These are phyloP conservation scores for Mycosphaerella sp. DNA, from an alignment of 2,329 filamentous ascomycete species.

Conservation along the genomic window DNA sequence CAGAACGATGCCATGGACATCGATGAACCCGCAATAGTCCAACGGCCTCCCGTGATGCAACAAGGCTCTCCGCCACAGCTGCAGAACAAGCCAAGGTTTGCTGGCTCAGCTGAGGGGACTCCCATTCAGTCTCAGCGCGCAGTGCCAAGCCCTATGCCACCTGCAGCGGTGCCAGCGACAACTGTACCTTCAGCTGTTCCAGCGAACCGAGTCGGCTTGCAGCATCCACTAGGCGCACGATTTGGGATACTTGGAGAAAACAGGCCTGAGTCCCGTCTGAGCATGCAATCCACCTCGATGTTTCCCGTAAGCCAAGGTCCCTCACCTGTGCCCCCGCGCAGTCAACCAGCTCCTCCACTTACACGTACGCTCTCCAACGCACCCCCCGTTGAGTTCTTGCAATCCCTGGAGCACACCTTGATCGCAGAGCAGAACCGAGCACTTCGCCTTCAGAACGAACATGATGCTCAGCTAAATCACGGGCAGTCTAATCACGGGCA, in stretches of 20 bases:
- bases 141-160: slow-evolving; percentile 26
- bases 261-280: slow-evolving; percentile 26
- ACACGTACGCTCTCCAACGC: slow-evolving; percentile 18
- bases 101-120: slow-evolving; percentile 29
- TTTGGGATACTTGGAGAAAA: slow-evolving; percentile 31
- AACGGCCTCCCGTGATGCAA: slow-evolving; percentile 25
- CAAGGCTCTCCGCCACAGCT: slow-evolving; percentile 36
- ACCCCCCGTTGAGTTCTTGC: slow-evolving; percentile 21
- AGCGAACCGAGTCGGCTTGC: slow-evolving; percentile 21
- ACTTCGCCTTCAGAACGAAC: slow-evolving; percentile 26
- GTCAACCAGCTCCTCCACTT: slow-evolving; percentile 22
- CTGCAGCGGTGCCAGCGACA: slow-evolving; percentile 21
- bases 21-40: slow-evolving; percentile 32
- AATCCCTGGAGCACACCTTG: slow-evolving; percentile 22
- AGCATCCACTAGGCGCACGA: slow-evolving; percentile 29
- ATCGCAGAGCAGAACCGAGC: slow-evolving; percentile 30
- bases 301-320: slow-evolving; percentile 21
- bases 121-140: slow-evolving; percentile 27
- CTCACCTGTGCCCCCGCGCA: slow-evolving; percentile 18
- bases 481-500: slow-evolving; percentile 15
- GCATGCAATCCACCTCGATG: slow-evolving; percentile 13
- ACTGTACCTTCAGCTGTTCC: slow-evolving; percentile 21
- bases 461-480: slow-evolving; percentile 25
- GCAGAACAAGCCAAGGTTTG: slow-evolving; percentile 29
- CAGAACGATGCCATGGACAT: slow-evolving; percentile 38